Evolutionary conservation across 352 stramenopile species (phyloP), one percentile per base, ranked within the genome.

Genomic region (Globisporangium lucens): DNA sequence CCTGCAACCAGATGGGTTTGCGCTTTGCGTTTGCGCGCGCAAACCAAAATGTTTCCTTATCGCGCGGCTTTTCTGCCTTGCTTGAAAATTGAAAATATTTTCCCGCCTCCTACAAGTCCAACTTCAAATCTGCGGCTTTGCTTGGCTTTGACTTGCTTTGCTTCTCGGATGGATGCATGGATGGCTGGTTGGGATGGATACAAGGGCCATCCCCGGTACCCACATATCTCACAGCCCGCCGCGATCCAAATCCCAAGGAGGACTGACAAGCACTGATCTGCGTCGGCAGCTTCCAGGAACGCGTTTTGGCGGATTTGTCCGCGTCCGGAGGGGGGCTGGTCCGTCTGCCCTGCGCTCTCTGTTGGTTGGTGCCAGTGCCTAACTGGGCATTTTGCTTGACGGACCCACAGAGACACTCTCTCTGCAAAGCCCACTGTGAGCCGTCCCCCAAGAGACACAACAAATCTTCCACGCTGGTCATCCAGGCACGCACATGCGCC

Each of bases 1-100:
- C 22, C 51, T 56, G 52, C 52, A 58, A 58, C 24, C 52, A 58
- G 52, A 58, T 38, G 52, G 27, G n/a, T 58, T 58, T 57, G 52
- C n/a, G 22, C 10, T 55, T 56, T 56, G 8, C 22, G 29, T 55
- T 55, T 55, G 49, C 22, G 24, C 43, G 43, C 43, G 43, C 43
- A 51, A 51, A 51, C 51, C 51, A 56, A 56, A 56, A 56, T 33
- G 51, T 33, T 35, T 33, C 51, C 15, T 56, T 51, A 22, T 49
- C 10, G 43, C 7, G 43, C 43, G 43, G 17, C 43, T 51, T 51
- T 51, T 51, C 43, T 51, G 43, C 17, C 17, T 51, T 51, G 43
- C 22, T 51, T 51, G 15, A 22, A 51, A 58, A 38, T 24, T 38
- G 35, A 12, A 58, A 58, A 36, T 36, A 0, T 41, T 41, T 58